A percentile compares a stretch with the other conserved stretches of the same genome.
Conservation (phyloP, 768 basidiomycete species). For the Kwoniella shandongensis region DNA sequence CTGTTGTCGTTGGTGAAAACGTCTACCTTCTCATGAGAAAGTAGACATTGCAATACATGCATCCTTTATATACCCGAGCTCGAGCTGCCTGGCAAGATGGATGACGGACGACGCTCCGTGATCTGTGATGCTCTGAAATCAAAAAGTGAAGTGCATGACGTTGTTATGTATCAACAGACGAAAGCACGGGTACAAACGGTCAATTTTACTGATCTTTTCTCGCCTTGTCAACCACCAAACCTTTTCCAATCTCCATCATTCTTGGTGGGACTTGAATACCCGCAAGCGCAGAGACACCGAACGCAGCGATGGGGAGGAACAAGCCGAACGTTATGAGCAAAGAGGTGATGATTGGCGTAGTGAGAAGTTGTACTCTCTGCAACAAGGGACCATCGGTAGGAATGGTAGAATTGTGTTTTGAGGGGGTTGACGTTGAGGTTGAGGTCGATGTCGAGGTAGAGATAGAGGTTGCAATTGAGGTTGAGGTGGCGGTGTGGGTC, state of each 20-base stretch:
- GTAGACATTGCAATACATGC: slow-evolving; percentile 19
- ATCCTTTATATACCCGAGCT: background rate
- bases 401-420: slow-evolving; percentile 25
- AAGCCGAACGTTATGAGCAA: slow-evolving; percentile 44
- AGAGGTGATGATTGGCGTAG: slow-evolving; percentile 48
- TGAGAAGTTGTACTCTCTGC: slow-evolving; percentile 41
- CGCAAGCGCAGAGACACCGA: slow-evolving; percentile 42
- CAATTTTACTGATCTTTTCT: slow-evolving; percentile 48
- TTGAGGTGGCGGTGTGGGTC: slow-evolving; percentile 10
- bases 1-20: slow-evolving; percentile 88
- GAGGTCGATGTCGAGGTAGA: slow-evolving; percentile 13
- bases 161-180: too few species aligned
- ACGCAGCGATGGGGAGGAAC: slow-evolving; percentile 43
- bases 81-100: too few species aligned
- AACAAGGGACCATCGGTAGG: slow-evolving; percentile 38
- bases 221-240: slow-evolving; percentile 38
- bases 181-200: background rate
- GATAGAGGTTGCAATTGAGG: slow-evolving; percentile 8
- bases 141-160: too few species aligned
- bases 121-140: too few species aligned
- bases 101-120: too few species aligned
- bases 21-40: slow-evolving; percentile 79
- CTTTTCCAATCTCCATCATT: slow-evolving; percentile 50
- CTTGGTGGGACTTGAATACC: slow-evolving; percentile 51
- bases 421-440: slow-evolving; percentile 7